Base-by-base conservation (phyloP, 306 rosid genomes). In the Dryas drummondii region DNA sequence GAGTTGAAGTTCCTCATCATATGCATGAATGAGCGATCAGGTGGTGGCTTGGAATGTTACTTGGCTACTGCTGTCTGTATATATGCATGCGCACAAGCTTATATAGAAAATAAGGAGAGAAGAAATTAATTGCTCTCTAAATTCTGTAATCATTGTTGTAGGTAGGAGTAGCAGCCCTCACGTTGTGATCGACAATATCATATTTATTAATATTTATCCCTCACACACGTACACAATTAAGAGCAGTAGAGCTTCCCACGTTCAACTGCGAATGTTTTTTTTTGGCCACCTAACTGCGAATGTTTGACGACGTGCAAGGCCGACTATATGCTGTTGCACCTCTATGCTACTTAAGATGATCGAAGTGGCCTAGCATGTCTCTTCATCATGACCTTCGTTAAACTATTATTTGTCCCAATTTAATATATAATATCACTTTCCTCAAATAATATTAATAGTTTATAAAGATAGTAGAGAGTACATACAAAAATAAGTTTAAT, bases 181-280 rank as follows among this genome's bases (percentile, higher is more conserved):
- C 92, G 92, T 90, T 78, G 9, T 58, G 57, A 73, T 74, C 61
- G 69, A 78, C 47, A 52, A 66, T 45, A 5, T 9, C 1, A 8
- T 15, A 15, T 5, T 3, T 52, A 15, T 52, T 7, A 6, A 13
- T 12, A 1, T 52, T 13, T 14, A 52, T 52, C 17, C 17, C 19
- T 26, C 9, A 15, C 9, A 15, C 42, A 9, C 41, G 60, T 55
- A 58, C 53, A 52, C 46, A 51, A 50, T 32, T 14, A 17, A 14
- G 37, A 32, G 37, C 37, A 68, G 69, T 79, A 86, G 91, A 81
- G 92, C 87, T 67, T 78, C 83, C 73, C 96, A 84, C 96, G 96
- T 90, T 82, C 71, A 17, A 66, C 70, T 80, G 83, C 82, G 82
- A 84, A 16, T 46, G 64, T 45, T 60, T 76, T n/a, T 45, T 4